phyloP scores from a whole-genome alignment of 306 rosid species.

The Casuarina glauca region DNA sequence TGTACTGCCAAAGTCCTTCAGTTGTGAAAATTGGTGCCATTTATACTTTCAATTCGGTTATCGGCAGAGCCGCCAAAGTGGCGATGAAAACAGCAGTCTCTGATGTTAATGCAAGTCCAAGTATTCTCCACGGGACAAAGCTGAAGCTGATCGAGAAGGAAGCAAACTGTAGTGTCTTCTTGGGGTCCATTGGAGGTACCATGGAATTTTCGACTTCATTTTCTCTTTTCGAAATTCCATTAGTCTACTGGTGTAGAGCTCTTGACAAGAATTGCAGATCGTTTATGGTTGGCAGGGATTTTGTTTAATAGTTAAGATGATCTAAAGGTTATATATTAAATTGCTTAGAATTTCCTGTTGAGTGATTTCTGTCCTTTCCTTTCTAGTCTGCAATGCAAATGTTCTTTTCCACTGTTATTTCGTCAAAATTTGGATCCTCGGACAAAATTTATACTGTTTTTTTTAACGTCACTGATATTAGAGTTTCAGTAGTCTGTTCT shows the following conservation, averaged over 20 bases:
- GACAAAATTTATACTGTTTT: conserved; percentile 4
- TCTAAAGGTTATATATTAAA: background rate
- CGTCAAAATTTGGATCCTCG: background rate
- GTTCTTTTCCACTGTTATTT: conserved; percentile 3
- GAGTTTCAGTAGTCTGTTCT: conserved; percentile 13
- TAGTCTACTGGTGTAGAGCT: conserved; percentile 10
- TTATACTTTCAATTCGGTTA: conserved; percentile 73
- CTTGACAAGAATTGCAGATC: background rate
- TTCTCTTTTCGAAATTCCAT: background rate
- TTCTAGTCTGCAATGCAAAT: conserved; percentile 13
- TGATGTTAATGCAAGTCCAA: conserved; percentile 72
- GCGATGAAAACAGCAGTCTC: conserved; percentile 76
- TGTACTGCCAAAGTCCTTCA: conserved; percentile 50
- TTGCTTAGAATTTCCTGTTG: background rate
- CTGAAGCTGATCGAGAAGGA: conserved; percentile 54
- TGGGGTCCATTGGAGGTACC: conserved; percentile 83
- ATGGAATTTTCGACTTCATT: background rate
- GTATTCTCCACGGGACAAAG: conserved; percentile 58
- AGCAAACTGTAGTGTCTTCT: conserved; percentile 62
- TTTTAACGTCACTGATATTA: background rate
- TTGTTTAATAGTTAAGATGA: background rate
- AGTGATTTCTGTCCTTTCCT: conserved; percentile 12
- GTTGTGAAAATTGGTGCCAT: conserved; percentile 75
- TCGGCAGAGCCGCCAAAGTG: conserved; percentile 67
- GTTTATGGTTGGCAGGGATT: conserved; percentile 1